Base-by-base conservation (phyloP, 331 rosid genomes). In the Phaseolus coccineus region DNA sequence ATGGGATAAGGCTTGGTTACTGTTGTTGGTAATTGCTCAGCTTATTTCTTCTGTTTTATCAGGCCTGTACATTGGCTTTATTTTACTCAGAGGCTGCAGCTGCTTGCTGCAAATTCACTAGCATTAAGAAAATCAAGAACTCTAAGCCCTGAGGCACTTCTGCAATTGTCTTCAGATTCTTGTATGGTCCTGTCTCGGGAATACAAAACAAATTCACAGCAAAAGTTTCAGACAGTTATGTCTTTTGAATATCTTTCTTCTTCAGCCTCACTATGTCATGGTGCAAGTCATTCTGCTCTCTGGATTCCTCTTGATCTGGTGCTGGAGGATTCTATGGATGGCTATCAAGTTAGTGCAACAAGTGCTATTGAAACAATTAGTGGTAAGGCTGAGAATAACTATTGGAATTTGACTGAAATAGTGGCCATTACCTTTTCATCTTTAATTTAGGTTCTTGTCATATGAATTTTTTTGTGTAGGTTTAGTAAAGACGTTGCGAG, bases 301-400 rank as follows among this genome's bases (percentile, higher is more conserved):
- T 96, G 99, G 98, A 92, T 93, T 90, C 99, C 99, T 62, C 97
- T 96, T 69, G 99, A 96, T 83, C 88, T 96, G 40, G 91, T 87
- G 73, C 76, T 96, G 71, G 99, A 96, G 91, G 99, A 96, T 85
- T 93, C 98, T 76, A 93, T 96, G 98, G 98, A 96, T 83, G 98
- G 96, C 80, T 96, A 96, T 88, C 92, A 91, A 89, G 97, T 90
- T 63, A 92, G 94, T 39, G 89, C 99, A 82, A 90, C 91, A 35
- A 91, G 99, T 87, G 90, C 94, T 71, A 88, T 96, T 72, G 99
- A 96, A 90, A 85, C 71, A 88, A 87, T 90, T 73, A 84, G 89
- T 0, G 91, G 99, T 96, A 88, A 83, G 83, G 61, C 69, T 56
- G 47, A 75, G 56, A 77, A 42, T 77, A 68, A 44, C 61, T 35